A percentile compares a stretch with the other conserved stretches of the same genome.
These are phyloP conservation scores for Exophiala oligosperma DNA, from an alignment of 2,329 filamentous ascomycete genomes.

Conservation along the genomic window DNA sequence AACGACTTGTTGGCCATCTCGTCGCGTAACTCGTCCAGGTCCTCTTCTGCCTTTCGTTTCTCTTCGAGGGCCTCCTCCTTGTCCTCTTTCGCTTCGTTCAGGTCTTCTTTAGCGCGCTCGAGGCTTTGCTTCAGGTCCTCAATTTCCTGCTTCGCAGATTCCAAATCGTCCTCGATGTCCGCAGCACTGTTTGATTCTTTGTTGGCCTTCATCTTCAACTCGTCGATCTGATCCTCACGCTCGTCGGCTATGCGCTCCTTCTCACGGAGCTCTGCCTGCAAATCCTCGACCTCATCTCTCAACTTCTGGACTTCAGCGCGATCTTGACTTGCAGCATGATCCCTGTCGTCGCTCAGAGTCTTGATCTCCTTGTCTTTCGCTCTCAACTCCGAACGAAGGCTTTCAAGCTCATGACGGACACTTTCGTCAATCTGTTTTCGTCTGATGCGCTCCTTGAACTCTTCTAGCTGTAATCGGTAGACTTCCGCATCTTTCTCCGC, in stretches of 20 bases:
- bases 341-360: conserved; percentile 60
- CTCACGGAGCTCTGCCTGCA: conserved; percentile 73
- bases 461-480: conserved; percentile 77
- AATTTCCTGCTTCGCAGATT: conserved; percentile 45
- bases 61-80: conserved; percentile 52
- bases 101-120: conserved; percentile 38
- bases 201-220: conserved; percentile 54
- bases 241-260: conserved; percentile 73
- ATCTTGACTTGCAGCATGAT: conserved; percentile 56
- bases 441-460: conserved; percentile 79
- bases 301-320: conserved; percentile 64
- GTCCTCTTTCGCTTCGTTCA: conserved; percentile 46
- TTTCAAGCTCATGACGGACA: conserved; percentile 61
- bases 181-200: conserved; percentile 44
- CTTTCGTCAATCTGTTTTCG: conserved; percentile 71
- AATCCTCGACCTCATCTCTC: conserved; percentile 71
- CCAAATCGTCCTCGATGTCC: conserved; percentile 52
- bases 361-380: conserved; percentile 51
- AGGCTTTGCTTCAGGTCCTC: conserved; percentile 44
- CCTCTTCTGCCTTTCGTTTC: conserved; percentile 52
- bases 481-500: conserved; percentile 85
- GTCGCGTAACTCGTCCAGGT: conserved; percentile 65
- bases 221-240: conserved; percentile 72
- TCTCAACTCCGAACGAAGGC: conserved; percentile 51
- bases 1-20: conserved; percentile 79